Percentiles rank a stretch among this genome's conserved stretches.
phyloP scores from a whole-genome alignment of 768 basidiomycete genomes.

The Gautieria morchelliformis region DNA sequence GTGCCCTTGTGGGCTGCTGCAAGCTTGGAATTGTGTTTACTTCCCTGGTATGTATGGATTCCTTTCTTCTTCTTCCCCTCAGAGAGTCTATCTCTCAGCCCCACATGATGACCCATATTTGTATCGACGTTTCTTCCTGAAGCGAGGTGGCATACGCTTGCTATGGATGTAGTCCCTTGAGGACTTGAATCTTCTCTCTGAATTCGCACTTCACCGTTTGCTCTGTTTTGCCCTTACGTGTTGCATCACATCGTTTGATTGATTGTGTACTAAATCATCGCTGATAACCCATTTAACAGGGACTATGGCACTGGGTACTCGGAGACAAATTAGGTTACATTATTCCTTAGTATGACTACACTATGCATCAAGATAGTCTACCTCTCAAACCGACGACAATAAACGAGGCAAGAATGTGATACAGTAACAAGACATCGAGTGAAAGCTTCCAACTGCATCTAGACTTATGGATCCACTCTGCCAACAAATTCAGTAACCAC shows the following conservation, averaged over 20 bases:
- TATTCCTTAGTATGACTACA: not conserved
- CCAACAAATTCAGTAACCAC: conserved; percentile 3
- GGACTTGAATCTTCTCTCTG: not conserved
- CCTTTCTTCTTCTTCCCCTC: too few relatives aligned
- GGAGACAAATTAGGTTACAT: not conserved
- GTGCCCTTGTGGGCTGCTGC: too few relatives aligned
- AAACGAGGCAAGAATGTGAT: not conserved
- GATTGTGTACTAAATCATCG: too few relatives aligned
- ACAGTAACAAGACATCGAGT: not conserved
- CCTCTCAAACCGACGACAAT: not conserved
- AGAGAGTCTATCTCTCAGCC: too few relatives aligned
- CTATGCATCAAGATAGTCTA: too few relatives aligned
- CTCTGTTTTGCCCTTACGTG: conserved; percentile 11
- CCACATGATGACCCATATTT: not conserved
- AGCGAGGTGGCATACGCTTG: not conserved
- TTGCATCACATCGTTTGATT: too few relatives aligned
- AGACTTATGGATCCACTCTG: not conserved
- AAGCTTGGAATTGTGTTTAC: too few relatives aligned
- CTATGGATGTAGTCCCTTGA: not conserved
- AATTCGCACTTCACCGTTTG: not conserved
- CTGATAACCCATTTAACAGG: not conserved
- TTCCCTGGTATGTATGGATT: too few relatives aligned
- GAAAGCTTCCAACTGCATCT: not conserved
- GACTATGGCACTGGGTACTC: not conserved
- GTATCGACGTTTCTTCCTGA: not conserved